phyloP scores from a whole-genome alignment of 1,284 basidiomycete genomes.

The Papiliotrema laurentii region DNA sequence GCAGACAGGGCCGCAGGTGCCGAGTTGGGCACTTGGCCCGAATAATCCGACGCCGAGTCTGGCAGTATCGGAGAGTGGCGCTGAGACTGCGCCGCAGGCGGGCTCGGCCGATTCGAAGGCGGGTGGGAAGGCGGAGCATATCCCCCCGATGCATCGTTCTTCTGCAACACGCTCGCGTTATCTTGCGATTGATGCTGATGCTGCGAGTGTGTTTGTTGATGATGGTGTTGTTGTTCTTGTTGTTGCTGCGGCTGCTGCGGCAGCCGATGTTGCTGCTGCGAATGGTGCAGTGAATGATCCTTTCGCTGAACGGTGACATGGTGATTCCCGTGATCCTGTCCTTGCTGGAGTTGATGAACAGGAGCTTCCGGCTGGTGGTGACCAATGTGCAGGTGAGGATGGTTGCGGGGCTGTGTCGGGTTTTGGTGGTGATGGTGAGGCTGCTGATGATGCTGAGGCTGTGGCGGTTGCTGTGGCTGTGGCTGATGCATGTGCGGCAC shows the following conservation, averaged over 20 bases:
- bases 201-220: constrained; percentile 6
- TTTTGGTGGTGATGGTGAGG: too few relatives aligned
- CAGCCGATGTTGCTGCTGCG: neutral
- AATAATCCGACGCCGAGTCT: neutral
- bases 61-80: neutral
- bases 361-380: too few relatives aligned
- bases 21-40: too few relatives aligned
- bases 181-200: neutral
- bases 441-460: neutral
- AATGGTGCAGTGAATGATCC: neutral
- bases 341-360: too few relatives aligned
- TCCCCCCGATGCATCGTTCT: too few relatives aligned
- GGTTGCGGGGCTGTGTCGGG: too few relatives aligned
- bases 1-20: too few relatives aligned
- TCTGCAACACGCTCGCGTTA: neutral
- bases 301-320: too few relatives aligned
- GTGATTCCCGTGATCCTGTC: too few relatives aligned
- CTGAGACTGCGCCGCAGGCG: neutral
- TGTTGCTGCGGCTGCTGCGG: constrained; percentile 4
- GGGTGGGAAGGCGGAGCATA: too few relatives aligned
- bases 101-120: constrained; percentile 9
- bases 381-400: too few relatives aligned
- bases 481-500: too few relatives aligned
- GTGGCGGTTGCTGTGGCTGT: neutral
- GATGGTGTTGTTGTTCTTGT: constrained; percentile 10